Base-by-base conservation (phyloP, 2,329 filamentous ascomycete species). In the Penicillium sp. region DNA sequence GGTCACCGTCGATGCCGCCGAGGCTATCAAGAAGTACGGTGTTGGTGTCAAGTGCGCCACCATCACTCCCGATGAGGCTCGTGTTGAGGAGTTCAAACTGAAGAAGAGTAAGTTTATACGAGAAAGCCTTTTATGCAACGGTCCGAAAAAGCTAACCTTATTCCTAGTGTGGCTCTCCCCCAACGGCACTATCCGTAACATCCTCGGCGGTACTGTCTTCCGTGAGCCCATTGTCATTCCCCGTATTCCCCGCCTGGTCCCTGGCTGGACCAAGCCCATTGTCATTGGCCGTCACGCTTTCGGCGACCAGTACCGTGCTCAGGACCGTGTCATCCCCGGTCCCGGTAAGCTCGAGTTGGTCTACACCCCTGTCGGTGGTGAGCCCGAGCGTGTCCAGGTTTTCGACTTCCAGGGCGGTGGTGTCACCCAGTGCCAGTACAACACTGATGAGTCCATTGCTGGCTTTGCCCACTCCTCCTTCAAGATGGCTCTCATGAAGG, bases 41-140 rank as follows among this genome's bases (percentile, higher is more conserved):
- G 93, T 99, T 47, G 93, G 92, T 74, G 89, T 99, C 78, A 99
- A 99, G 81, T 99, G 93, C 75, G 93, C 93, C 59, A 99, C 93
- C 71, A 99, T 99, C 77, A 99, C 93, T 36, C 93, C 93, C 33
- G 93, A 99, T 71, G 93, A 99, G 82, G 87, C 84, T 58, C 87
- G 93, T 71, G 92, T 99, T 27, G 82, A 97, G 79, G 93, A 97
- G 76, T 99, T 97, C 76, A 91, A 96, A 71, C 82, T 99, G 63
- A 99, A 97, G 87, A 86, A 97, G 79, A 97, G 87, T 91, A 76
- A 73, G 85, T 62, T 47, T 37, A 40, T 49, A 29, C 4, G 19
- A 38, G 4, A 14, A 29, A 50, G 18, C 22, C n/a, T 13, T 9
- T 30, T 41, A 27, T 36, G 27, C 36, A n/a, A 28, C 27, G 33